Conservation (phyloP, 2,329 filamentous ascomycete genomes). For the Colletotrichum sp. region DNA sequence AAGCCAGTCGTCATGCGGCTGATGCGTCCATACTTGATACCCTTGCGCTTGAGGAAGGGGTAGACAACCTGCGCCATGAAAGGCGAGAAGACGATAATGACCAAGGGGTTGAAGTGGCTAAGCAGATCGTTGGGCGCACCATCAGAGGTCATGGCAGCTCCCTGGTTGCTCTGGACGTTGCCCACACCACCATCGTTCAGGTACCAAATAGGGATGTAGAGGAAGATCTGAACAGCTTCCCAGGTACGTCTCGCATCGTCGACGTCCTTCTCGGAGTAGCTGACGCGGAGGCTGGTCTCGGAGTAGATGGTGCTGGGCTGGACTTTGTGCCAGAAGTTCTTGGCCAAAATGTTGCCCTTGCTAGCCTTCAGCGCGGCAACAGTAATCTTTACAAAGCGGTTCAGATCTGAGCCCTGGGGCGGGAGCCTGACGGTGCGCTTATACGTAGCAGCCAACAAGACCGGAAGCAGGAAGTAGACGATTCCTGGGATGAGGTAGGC, state of each 20-base stretch:
- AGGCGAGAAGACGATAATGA: constrained; percentile 62
- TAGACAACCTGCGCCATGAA: constrained; percentile 61
- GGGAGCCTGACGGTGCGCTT: constrained; percentile 61
- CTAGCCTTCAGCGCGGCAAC: constrained; percentile 55
- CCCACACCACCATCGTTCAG: constrained; percentile 46
- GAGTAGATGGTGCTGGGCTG: constrained; percentile 57
- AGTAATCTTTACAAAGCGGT: constrained; percentile 62
- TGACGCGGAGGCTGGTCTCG: constrained; percentile 52
- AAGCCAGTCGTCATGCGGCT: constrained; percentile 64
- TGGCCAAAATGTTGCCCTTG: constrained; percentile 58
- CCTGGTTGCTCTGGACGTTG: constrained; percentile 38
- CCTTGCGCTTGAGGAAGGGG: constrained; percentile 54
- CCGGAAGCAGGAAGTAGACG: constrained; percentile 64
- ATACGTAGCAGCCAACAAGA: constrained; percentile 61
- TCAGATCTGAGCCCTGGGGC: constrained; percentile 70
- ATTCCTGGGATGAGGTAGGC: constrained; percentile 49
- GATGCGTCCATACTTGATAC: constrained; percentile 63
- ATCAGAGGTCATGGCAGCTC: constrained; percentile 47
- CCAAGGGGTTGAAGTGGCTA: constrained; percentile 62
- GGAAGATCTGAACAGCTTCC: constrained; percentile 44
- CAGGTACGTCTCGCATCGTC: constrained; percentile 64
- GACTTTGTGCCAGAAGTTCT: constrained; percentile 63
- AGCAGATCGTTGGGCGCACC: constrained; percentile 67
- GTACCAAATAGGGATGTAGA: constrained; percentile 44
- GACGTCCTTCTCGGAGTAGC: constrained; percentile 70